A percentile compares a stretch with the other conserved stretches of the same genome.
Conservation (phyloP, 2,329 filamentous ascomycete species). For the Rutstroemia sp. region DNA sequence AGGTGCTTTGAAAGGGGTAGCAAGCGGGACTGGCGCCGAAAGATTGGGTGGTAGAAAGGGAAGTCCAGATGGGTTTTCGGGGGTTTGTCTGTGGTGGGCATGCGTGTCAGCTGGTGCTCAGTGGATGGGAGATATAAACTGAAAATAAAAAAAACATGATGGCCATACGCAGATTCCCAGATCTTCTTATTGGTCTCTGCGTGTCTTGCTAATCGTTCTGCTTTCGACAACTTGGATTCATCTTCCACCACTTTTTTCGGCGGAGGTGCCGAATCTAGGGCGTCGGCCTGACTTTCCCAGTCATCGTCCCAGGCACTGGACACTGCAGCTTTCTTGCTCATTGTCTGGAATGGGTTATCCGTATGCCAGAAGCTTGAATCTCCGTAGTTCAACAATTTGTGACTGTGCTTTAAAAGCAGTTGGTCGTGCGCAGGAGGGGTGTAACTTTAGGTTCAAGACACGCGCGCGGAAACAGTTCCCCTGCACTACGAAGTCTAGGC, state of each 20-base stretch:
- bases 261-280: constrained; percentile 26
- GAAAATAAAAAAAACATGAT: neutral
- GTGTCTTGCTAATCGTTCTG: constrained; percentile 73
- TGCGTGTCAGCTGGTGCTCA: neutral
- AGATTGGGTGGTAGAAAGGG: constrained; percentile 45
- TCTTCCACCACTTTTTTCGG: constrained; percentile 17
- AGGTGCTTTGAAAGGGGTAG: constrained; percentile 68
- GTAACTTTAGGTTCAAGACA: neutral
- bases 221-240: constrained; percentile 50
- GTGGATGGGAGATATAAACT: neutral
- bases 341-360: constrained; percentile 7
- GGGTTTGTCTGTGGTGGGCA: constrained; percentile 45
- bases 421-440: neutral
- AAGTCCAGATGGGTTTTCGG: constrained; percentile 62
- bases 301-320: constrained; percentile 85
- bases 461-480: too few relatives aligned
- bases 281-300: constrained; percentile 75
- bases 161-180: constrained; percentile 77
- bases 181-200: constrained; percentile 76
- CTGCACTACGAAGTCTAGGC: neutral
- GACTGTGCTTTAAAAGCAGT: neutral
- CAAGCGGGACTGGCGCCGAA: constrained; percentile 41
- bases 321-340: constrained; percentile 37
- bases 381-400: too few relatives aligned
- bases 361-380: too few relatives aligned